Evolutionary conservation across 192 early-diverging fungal genomes (phyloP), one percentile per base, ranked within the genome.

Genomic region (Coemansia sp.): DNA sequence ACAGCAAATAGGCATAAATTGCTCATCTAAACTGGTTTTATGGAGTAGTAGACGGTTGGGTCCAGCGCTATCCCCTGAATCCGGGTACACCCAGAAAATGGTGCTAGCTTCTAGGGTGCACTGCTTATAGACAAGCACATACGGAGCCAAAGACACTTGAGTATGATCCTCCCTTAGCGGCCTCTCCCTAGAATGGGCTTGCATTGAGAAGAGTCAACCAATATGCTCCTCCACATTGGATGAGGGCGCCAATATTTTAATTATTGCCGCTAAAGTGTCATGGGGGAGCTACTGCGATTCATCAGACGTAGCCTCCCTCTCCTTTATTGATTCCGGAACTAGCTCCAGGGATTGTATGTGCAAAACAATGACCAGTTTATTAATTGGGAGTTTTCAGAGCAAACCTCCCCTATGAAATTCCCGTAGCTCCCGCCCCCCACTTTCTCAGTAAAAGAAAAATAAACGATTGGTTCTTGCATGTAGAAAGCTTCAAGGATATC

Each of bases 31-130:
- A 39, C 13, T 26, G 23, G 23, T 23, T 50, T 23, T 11, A 26
- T 26, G 23, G 23, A 50, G 48, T 50, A 50, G 48, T 50, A 50
- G 48, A 13, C 48, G 48, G 48, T 50, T 50, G 48, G 48, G 48
- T 50, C 23, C 48, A 50, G 9, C 48, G 13, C 48, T 14, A 5
- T 21, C 45, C 48, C 48, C 23, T 26, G 48, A 26, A 50, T 50
- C 48, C 24, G 24, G 48, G 10, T 50, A 26, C 23, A 50, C 48
- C 13, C 23, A 13, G 48, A 50, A 26, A 23, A 9, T 26, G 23
- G 20, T 28, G 10, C 48, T 26, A 24, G 24, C 38, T 14, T 21
- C 21, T n/a, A 31, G n/a, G 23, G 40, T 18, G 43, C 31, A 3
- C 13, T 26, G 34, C 11, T 50, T 20, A 23, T 9, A 38, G 21